Conservation (phyloP, 345 rosid genomes). For the Eutrema japonicum region DNA sequence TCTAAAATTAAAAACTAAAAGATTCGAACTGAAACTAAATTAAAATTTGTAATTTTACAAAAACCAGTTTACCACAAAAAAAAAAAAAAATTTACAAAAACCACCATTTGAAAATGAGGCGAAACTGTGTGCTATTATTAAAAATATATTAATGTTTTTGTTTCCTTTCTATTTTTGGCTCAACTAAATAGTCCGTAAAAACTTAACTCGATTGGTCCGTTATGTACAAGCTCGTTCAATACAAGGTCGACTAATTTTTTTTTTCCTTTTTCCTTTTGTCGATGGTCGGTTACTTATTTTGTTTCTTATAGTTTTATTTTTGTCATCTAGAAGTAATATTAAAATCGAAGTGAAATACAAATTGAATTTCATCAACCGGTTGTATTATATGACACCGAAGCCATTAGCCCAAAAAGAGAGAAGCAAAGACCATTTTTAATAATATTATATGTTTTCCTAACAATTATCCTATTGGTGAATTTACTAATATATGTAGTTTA, state of each 20-base stretch:
- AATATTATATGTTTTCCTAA: too few relatives aligned
- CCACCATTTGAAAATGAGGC: slow-evolving; percentile 11
- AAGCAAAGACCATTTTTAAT: too few relatives aligned
- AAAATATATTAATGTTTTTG: too few relatives aligned
- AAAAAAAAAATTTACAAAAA: slow-evolving; percentile 13
- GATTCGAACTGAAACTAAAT: neutral
- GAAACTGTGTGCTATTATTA: slow-evolving; percentile 20
- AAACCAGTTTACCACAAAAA: slow-evolving; percentile 18
- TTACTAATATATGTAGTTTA: too few relatives aligned
- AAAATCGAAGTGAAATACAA: too few relatives aligned
- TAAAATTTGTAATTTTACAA: neutral
- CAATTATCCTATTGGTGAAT: too few relatives aligned
- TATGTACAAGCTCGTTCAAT: slow-evolving; percentile 27
- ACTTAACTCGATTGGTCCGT: slow-evolving; percentile 42
- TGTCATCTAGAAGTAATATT: too few relatives aligned
- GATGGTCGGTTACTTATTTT: neutral
- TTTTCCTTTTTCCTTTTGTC: neutral
- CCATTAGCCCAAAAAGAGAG: too few relatives aligned
- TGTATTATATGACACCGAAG: too few relatives aligned
- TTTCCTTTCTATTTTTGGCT: slow-evolving; percentile 39
- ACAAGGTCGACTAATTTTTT: neutral
- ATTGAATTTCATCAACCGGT: too few relatives aligned
- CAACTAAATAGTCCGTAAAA: slow-evolving; percentile 22
- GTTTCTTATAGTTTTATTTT: neutral
- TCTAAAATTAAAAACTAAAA: neutral